Evolutionary conservation across 371 early-diverging fungal genomes (phyloP).

Genomic region (Choanephora cucurbitarum): DNA sequence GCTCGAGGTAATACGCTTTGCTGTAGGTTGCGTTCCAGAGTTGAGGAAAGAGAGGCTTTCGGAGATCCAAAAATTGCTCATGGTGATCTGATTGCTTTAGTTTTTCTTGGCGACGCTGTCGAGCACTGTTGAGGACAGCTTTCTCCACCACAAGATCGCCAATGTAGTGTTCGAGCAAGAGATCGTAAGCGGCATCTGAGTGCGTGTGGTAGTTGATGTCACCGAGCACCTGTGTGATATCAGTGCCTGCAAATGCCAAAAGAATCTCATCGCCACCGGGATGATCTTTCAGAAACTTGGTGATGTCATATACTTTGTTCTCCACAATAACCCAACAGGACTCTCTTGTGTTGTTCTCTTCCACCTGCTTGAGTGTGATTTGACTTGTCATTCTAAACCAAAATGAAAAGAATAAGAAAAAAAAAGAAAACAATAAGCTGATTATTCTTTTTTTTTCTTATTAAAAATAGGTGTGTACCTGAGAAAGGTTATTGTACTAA

Average conservation of each 20-base stretch:
- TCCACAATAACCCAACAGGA: constrained; percentile 97
- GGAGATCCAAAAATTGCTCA: constrained; percentile 82
- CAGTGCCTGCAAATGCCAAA: constrained; percentile 76
- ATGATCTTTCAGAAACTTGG: constrained; percentile 87
- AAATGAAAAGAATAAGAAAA: constrained; percentile 4
- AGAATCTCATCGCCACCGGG: constrained; percentile 78
- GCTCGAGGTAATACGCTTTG: constrained; percentile 84
- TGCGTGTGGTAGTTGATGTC: constrained; percentile 80
- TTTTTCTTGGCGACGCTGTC: constrained; percentile 3
- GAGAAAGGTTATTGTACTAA: no score
- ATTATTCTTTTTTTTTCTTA: constrained; percentile 2
- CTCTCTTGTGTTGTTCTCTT: constrained; percentile 78
- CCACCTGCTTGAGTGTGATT: constrained; percentile 45
- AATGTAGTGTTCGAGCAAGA: constrained; percentile 80
- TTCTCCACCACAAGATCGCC: constrained; percentile 59
- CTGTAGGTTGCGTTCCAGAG: constrained; percentile 76
- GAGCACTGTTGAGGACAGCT: constrained; percentile 4
- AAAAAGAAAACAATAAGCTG: not conserved
- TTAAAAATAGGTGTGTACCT: no score
- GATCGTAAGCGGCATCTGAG: constrained; percentile 82
- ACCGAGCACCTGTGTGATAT: constrained; percentile 68
- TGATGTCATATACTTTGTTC: constrained; percentile 92
- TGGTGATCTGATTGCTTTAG: constrained; percentile 14
- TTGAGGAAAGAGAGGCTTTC: constrained; percentile 84
- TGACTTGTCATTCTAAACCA: constrained; percentile 1